Percentiles rank a stretch among this genome's conserved stretches.
phyloP scores from a whole-genome alignment of 345 rosid genomes.

The Boechera stricta region DNA sequence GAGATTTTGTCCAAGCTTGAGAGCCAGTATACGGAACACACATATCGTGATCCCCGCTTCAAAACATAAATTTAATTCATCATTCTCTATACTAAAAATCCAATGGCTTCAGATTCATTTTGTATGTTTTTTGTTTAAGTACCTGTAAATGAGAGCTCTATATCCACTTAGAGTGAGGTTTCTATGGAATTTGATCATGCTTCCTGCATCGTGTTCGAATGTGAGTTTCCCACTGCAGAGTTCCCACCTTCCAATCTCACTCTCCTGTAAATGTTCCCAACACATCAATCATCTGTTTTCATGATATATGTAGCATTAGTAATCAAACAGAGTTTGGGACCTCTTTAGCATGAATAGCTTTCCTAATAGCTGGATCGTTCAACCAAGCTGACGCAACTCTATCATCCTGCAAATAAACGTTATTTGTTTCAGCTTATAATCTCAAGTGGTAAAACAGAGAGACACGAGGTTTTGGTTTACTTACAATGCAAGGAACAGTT shows the following conservation, averaged over 20 bases:
- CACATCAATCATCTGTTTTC: not conserved
- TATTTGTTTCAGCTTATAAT: not conserved
- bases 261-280: slow-evolving; percentile 46
- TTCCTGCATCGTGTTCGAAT: slow-evolving; percentile 68
- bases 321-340: slow-evolving; percentile 47
- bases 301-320: not conserved
- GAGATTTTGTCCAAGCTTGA: slow-evolving; percentile 85
- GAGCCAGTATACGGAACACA: slow-evolving; percentile 93
- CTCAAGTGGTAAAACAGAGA: not conserved
- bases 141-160: slow-evolving; percentile 89
- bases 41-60: slow-evolving; percentile 95
- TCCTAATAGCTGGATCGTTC: slow-evolving; percentile 64
- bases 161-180: slow-evolving; percentile 77
- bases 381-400: slow-evolving; percentile 85
- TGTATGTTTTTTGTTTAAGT: not conserved
- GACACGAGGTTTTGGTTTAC: slow-evolving; percentile 27
- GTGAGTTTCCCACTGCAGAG: slow-evolving; percentile 57
- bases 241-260: slow-evolving; percentile 60
- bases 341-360: slow-evolving; percentile 70
- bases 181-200: slow-evolving; percentile 86
- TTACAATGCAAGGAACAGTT: slow-evolving; percentile 81
- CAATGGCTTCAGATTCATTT: not conserved
- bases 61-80: slow-evolving; percentile 8
- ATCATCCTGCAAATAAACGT: slow-evolving; percentile 58
- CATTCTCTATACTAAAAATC: not conserved